These are phyloP conservation scores for Aspergillus candidus DNA, from an alignment of 2,329 filamentous ascomycete species.

Conservation along the genomic window DNA sequence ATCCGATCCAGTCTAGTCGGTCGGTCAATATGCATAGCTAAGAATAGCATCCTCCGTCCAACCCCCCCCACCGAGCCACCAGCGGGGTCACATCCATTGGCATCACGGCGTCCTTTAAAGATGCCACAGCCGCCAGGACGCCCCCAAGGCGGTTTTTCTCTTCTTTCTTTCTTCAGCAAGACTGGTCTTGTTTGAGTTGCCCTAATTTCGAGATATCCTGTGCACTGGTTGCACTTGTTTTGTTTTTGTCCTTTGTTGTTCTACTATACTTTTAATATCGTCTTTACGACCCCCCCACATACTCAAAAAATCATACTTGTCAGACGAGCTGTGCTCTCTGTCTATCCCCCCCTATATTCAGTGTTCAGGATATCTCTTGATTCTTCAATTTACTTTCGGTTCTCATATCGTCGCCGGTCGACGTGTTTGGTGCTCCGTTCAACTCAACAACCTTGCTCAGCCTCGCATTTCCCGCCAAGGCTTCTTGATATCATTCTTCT, in stretches of 20 bases:
- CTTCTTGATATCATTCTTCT: conserved; percentile 11
- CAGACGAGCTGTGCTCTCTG: conserved; percentile 35
- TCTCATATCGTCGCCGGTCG: conserved; percentile 29
- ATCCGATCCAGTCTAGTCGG: no score
- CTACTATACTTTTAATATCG: conserved; percentile 34
- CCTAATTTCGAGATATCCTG: conserved; percentile 40
- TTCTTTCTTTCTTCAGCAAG: conserved; percentile 59
- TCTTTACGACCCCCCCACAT: conserved; percentile 9
- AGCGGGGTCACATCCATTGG: no score
- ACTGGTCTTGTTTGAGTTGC: conserved; percentile 37
- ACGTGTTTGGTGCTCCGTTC: conserved; percentile 23
- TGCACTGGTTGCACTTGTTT: conserved; percentile 39
- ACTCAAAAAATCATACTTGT: conserved; percentile 25
- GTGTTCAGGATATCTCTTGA: conserved; percentile 22
- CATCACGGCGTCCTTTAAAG: conserved; percentile 9
- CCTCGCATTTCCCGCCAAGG: conserved; percentile 10
- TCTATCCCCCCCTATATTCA: conserved; percentile 27
- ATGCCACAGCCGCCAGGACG: conserved; percentile 14
- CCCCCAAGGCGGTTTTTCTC: conserved; percentile 8
- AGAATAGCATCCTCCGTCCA: no score
- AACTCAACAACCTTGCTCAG: conserved; percentile 23
- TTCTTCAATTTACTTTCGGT: conserved; percentile 19
- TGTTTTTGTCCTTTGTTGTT: conserved; percentile 42
- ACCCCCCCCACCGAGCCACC: no score
- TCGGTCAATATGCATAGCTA: no score